Percentiles rank a stretch among this genome's conserved stretches.
These are phyloP conservation scores for Cyanidioschyzon merolae DNA, from an alignment of 23 red algal genomes.

Conservation along the genomic window DNA sequence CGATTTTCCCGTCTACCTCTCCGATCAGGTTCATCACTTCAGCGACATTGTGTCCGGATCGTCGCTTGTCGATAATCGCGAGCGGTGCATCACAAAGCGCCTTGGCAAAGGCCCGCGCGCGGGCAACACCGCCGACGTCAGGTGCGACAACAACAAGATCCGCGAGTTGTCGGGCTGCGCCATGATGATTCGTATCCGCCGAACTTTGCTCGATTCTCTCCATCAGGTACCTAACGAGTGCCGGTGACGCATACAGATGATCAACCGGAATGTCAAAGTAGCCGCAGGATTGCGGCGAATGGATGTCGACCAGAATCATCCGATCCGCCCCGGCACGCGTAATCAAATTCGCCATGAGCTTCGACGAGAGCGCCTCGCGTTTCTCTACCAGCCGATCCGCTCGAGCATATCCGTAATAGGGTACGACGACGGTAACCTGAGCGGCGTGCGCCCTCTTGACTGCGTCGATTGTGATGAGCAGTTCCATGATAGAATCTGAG, in stretches of 20 bases:
- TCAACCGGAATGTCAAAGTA: conserved; percentile 50
- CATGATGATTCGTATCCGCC: not conserved
- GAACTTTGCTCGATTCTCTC: not conserved
- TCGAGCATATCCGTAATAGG: conserved; percentile 40
- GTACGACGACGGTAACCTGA: conserved; percentile 40
- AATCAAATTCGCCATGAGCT: conserved; percentile 36
- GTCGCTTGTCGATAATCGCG: conserved; percentile 43
- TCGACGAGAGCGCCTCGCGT: conserved; percentile 35
- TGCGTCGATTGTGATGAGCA: conserved; percentile 40
- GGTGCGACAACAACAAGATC: conserved; percentile 29
- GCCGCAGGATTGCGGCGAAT: conserved; percentile 40
- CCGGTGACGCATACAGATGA: conserved; percentile 37
- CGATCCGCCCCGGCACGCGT: conserved; percentile 30
- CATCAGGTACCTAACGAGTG: conserved; percentile 28
- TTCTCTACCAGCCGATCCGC: conserved; percentile 34
- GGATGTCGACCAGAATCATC: conserved; percentile 38
- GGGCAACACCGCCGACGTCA: conserved; percentile 39
- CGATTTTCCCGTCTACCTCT: conserved; percentile 31
- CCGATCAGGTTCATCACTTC: conserved; percentile 46
- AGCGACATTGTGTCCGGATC: conserved; percentile 34
- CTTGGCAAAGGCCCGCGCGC: conserved; percentile 39
- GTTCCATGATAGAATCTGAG: conserved; percentile 33
- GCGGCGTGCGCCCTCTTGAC: conserved; percentile 27
- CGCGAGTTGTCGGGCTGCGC: not conserved
- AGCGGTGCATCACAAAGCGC: conserved; percentile 32